Percentiles rank a stretch among this genome's conserved stretches.
Evolutionary conservation across 768 basidiomycete genomes (phyloP).

Genomic region (Podaxis sp.): DNA sequence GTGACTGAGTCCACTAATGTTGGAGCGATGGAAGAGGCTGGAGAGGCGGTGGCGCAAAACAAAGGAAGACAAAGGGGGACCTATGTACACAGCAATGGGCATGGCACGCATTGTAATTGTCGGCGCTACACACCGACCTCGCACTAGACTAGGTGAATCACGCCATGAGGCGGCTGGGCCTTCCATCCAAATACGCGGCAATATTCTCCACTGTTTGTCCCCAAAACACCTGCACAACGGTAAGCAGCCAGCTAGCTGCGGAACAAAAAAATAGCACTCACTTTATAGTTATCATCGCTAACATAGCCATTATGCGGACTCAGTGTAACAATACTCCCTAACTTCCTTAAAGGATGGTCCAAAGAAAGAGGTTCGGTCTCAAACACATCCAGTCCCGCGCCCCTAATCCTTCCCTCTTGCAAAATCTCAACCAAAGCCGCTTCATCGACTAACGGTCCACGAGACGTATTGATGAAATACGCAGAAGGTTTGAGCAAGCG

Average conservation of each 20-base stretch:
- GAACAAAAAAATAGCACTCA: conserved; percentile 16
- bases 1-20: too few relatives aligned
- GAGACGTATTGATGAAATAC: conserved; percentile 61
- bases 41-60: not conserved
- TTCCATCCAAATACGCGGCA: conserved; percentile 44
- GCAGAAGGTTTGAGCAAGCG: conserved; percentile 52
- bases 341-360: conserved; percentile 46
- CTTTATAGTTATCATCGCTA: conserved; percentile 47
- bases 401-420: conserved; percentile 42
- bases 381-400: conserved; percentile 64
- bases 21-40: too few relatives aligned
- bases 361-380: conserved; percentile 61
- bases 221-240: conserved; percentile 39
- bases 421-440: conserved; percentile 45
- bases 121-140: not conserved
- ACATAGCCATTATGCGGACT: conserved; percentile 63
- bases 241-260: not conserved
- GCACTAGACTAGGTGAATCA: not conserved
- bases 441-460: conserved; percentile 66
- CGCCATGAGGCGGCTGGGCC: conserved; percentile 13
- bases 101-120: not conserved
- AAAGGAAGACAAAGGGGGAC: not conserved
- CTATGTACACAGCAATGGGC: not conserved
- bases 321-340: conserved; percentile 47
- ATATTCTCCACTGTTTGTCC: conserved; percentile 57